Conservation (phyloP, 2,329 filamentous ascomycete genomes). For the Sporothrix inflata region DNA sequence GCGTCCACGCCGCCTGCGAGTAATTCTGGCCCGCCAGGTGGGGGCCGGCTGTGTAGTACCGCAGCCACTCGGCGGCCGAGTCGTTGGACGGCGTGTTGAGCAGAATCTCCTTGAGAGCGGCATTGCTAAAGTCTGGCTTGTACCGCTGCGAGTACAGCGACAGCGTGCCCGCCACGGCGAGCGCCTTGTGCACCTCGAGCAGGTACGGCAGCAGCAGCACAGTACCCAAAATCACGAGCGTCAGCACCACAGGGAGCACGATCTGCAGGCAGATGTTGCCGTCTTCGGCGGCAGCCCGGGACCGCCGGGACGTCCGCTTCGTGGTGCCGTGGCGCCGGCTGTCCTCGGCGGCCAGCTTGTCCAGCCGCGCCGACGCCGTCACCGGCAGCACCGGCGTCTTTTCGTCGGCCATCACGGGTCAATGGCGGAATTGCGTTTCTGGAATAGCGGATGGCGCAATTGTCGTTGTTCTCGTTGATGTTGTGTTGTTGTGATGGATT, state of each 20-base stretch:
- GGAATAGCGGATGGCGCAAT: background rate
- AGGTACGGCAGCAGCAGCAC: slow-evolving; percentile 24
- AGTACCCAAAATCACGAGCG: slow-evolving; percentile 22
- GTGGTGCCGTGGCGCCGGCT: background rate
- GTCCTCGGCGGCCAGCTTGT: slow-evolving; percentile 28
- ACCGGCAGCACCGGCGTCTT: slow-evolving; percentile 59
- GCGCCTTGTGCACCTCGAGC: background rate
- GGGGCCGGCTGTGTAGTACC: slow-evolving; percentile 75
- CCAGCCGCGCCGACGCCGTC: background rate
- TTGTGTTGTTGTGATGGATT: background rate
- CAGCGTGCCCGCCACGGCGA: slow-evolving; percentile 21
- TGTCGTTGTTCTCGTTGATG: background rate
- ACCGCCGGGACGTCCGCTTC: background rate
- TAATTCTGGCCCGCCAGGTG: slow-evolving; percentile 79
- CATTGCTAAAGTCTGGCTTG: slow-evolving; percentile 36
- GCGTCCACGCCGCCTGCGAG: slow-evolving; percentile 74
- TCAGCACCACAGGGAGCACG: slow-evolving; percentile 13
- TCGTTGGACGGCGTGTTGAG: slow-evolving; percentile 61
- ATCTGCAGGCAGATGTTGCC: background rate
- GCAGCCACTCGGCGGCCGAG: slow-evolving; percentile 70
- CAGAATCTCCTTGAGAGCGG: slow-evolving; percentile 58
- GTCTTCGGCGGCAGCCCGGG: too few relatives aligned
- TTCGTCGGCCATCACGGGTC: slow-evolving; percentile 53
- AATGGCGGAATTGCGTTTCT: background rate
- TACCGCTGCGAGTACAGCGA: slow-evolving; percentile 26